These are phyloP conservation scores for Penicillium sp. DNA, from an alignment of 2,329 filamentous ascomycete genomes.

Conservation along the genomic window DNA sequence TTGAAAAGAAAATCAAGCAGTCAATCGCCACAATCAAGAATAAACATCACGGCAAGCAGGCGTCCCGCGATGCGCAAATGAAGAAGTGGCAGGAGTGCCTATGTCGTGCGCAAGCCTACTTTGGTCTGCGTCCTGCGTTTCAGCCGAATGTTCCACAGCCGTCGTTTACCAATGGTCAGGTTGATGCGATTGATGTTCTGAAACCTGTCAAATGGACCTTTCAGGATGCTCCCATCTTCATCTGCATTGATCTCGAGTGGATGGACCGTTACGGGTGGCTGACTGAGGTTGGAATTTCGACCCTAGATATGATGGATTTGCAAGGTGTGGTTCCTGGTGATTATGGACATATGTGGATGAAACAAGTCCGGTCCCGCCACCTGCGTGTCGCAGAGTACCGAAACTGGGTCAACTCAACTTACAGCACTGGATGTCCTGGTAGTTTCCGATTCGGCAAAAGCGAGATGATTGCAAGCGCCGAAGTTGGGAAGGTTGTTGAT, in stretches of 20 bases:
- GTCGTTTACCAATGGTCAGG: not conserved
- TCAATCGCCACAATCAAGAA: constrained; percentile 52
- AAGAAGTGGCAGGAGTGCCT: constrained; percentile 52
- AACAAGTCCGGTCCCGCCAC: constrained; percentile 67
- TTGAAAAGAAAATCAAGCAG: constrained; percentile 52
- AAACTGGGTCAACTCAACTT: constrained; percentile 64
- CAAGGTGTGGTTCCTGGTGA: constrained; percentile 57
- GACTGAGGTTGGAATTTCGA: constrained; percentile 83
- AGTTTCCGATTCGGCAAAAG: constrained; percentile 69
- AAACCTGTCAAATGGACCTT: constrained; percentile 43
- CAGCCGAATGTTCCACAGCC: not conserved
- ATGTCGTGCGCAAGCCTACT: constrained; percentile 65
- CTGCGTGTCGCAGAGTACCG: constrained; percentile 70
- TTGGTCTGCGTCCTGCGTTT: constrained; percentile 57
- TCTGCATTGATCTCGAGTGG: constrained; percentile 79
- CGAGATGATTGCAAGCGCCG: constrained; percentile 51
- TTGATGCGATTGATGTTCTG: constrained; percentile 45
- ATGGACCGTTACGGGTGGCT: constrained; percentile 69
- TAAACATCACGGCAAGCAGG: constrained; percentile 50
- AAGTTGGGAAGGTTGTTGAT: constrained; percentile 49
- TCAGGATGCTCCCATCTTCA: constrained; percentile 63
- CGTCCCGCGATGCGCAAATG: constrained; percentile 44
- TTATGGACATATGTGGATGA: constrained; percentile 64
- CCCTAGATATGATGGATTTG: constrained; percentile 68
- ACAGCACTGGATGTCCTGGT: constrained; percentile 70